Evolutionary conservation across 495 filamentous ascomycete genomes (phyloP), one percentile per base, ranked within the genome.

Genomic region (Chlorociboria aeruginascens): DNA sequence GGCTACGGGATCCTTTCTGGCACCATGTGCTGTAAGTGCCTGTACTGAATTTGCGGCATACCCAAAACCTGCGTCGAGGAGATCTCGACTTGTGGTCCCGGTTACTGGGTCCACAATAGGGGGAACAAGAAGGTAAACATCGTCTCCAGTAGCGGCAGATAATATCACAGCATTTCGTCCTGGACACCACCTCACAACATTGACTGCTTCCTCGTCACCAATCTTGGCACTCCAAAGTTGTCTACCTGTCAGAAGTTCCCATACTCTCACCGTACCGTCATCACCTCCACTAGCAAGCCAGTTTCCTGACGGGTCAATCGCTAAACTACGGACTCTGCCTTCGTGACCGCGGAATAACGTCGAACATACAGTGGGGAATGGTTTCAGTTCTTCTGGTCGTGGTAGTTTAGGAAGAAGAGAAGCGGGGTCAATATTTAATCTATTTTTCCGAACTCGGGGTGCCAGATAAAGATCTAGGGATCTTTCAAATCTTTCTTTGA

Each of bases 381-480:
- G 92, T 56, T 83, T 81, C 39, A 98, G 69, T 57, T 97, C 92
- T 45, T 94, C 85, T 2, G 92, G 92, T 49, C 81, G 83, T n/a
- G 92, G 93, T 8, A 98, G 72, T 61, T 97, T 97, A 20, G 92
- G 93, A 33, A 98, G 77, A 32, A 98, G 66, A 37, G 85, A 92
- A 63, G 88, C 85, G 4, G 92, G 92, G 55, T 98, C 92, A 58
- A 98, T 96, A 65, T 96, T 95, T 57, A 97, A 73, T 63, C 90
- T 87, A 68, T 86, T 96, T 55, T 89, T 81, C 46, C 93, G 79
- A 47, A 97, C 81, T 53, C 92, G 72, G 40, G 93, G 93, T 31
- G 92, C 92, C 32, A 98, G 76, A 61, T 98, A 98, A 6, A 98
- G 74, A 66, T 98, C 92, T 55, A 98, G 67, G 61, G 89, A 95